Percentiles rank a stretch among this genome's conserved stretches.
Evolutionary conservation across 2,329 filamentous ascomycete genomes (phyloP).

Genomic region (Fusarium coicis): DNA sequence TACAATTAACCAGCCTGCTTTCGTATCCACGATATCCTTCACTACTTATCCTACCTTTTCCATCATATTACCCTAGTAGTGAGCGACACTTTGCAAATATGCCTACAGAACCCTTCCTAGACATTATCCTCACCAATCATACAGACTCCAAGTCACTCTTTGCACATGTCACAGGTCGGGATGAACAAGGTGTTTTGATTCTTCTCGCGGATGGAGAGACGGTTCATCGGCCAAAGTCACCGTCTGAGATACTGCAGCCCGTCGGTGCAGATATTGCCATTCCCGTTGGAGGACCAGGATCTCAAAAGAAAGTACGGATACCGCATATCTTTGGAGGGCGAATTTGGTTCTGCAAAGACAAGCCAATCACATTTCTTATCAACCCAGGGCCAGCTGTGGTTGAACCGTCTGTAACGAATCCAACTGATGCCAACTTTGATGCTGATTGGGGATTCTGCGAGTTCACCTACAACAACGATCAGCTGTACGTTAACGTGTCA

Average conservation of each 20-base stretch:
- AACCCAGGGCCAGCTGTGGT: conserved; percentile 79
- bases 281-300: conserved; percentile 69
- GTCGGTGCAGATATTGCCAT: conserved; percentile 71
- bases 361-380: conserved; percentile 72
- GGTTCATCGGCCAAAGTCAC: conserved; percentile 72
- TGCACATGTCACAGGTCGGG: conserved; percentile 75
- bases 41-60: neutral
- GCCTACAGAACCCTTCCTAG: conserved; percentile 54
- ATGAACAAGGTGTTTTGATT: conserved; percentile 68
- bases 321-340: conserved; percentile 77
- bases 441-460: conserved; percentile 75
- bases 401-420: conserved; percentile 78
- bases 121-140: conserved; percentile 73
- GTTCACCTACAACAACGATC: conserved; percentile 70
- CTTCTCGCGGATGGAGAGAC: conserved; percentile 74
- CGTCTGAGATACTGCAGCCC: conserved; percentile 59
- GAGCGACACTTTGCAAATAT: conserved; percentile 10
- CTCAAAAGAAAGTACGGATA: conserved; percentile 69
- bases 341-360: conserved; percentile 75
- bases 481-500: conserved; percentile 76
- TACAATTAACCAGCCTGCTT: neutral
- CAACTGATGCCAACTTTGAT: conserved; percentile 69
- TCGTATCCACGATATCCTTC: neutral
- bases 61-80: neutral
- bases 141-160: conserved; percentile 67